A percentile compares a stretch with the other conserved stretches of the same genome.
These are phyloP conservation scores for Lactarius pseudohatsudake DNA, from an alignment of 768 basidiomycete genomes.

Conservation along the genomic window DNA sequence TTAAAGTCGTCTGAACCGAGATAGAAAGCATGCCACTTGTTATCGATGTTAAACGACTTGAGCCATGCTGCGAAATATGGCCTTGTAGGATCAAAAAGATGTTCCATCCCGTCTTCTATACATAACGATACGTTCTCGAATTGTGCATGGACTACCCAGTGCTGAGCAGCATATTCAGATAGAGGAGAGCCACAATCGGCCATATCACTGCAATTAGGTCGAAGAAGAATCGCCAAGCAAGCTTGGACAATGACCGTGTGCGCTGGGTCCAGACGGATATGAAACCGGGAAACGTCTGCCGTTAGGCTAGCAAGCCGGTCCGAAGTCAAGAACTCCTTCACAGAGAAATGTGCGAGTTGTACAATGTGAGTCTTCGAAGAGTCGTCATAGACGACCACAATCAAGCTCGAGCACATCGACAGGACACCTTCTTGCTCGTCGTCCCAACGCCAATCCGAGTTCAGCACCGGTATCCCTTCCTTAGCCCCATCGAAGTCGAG, in stretches of 20 bases:
- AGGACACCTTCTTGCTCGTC: too few relatives aligned
- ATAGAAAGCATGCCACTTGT: background rate
- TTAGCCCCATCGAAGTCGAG: too few relatives aligned
- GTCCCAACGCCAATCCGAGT: too few relatives aligned
- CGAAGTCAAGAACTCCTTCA: constrained; percentile 4
- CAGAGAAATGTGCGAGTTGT: background rate
- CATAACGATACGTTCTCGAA: background rate
- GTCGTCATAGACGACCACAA: too few relatives aligned
- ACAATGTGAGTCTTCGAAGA: too few relatives aligned
- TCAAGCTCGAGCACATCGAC: too few relatives aligned
- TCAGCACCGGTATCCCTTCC: too few relatives aligned
- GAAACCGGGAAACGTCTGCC: background rate
- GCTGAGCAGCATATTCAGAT: background rate
- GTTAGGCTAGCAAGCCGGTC: background rate
- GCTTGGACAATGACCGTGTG: background rate
- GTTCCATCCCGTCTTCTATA: background rate
- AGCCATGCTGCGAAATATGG: background rate
- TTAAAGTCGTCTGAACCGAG: too few relatives aligned
- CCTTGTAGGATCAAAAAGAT: background rate
- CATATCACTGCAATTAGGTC: too few relatives aligned
- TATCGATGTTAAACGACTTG: background rate
- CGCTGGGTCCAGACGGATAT: background rate
- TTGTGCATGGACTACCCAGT: background rate
- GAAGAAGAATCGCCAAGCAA: background rate
- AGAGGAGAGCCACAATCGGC: background rate